Evolutionary conservation across 192 early-diverging fungal genomes (phyloP).

Genomic region (Backusella westeae): DNA sequence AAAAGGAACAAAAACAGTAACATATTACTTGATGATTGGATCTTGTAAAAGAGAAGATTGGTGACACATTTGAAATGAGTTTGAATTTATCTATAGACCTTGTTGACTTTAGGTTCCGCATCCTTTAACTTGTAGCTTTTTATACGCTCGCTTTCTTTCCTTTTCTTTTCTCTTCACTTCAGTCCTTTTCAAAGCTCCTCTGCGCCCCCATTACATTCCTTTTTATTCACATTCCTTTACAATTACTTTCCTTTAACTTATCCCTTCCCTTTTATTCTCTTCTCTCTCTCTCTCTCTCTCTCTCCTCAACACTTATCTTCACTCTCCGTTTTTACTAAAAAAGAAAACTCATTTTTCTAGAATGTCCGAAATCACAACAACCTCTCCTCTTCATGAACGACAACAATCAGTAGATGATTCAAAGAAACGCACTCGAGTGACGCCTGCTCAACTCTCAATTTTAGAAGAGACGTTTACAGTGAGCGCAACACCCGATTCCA

Average conservation of each 20-base stretch:
- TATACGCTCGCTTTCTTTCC: neutral
- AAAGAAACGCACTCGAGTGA: slow-evolving; percentile 65
- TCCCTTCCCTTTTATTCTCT: neutral
- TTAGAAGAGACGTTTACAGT: slow-evolving; percentile 65
- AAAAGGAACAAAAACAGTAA: neutral
- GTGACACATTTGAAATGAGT: neutral
- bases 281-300: neutral
- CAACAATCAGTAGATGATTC: slow-evolving; percentile 12
- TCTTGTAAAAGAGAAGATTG: neutral
- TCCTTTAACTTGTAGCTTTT: slow-evolving; percentile 3
- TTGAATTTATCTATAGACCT: slow-evolving; percentile 1
- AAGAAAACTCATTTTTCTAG: neutral
- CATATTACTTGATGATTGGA: neutral
- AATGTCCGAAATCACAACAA: neutral
- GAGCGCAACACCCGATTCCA: slow-evolving; percentile 62
- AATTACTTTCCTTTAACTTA: neutral
- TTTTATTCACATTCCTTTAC: neutral
- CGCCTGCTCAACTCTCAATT: slow-evolving; percentile 56
- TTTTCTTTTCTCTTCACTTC: neutral
- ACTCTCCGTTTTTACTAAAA: neutral
- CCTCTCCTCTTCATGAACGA: neutral
- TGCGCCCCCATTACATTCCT: neutral
- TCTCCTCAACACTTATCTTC: neutral
- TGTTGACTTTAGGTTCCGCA: neutral
- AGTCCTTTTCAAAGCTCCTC: neutral